Evolutionary conservation across 208 protist genomes (phyloP).

Genomic region (Strigomonas galati): DNA sequence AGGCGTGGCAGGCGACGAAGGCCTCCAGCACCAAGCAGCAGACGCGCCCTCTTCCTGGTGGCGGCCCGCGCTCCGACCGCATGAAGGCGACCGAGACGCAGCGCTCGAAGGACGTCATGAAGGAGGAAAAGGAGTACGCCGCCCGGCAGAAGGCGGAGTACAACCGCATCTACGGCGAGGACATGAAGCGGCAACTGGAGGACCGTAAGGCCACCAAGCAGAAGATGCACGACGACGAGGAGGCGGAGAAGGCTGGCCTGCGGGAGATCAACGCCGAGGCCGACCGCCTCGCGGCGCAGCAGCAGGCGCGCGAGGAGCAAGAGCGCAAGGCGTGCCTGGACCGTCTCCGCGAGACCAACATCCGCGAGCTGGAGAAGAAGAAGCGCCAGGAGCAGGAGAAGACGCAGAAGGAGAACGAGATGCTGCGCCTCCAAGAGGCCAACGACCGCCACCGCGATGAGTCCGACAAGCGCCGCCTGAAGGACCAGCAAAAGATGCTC

Average conservation of each 20-base stretch:
- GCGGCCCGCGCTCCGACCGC: slow-evolving; percentile 40
- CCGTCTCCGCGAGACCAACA: slow-evolving; percentile 57
- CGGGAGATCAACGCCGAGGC: slow-evolving; percentile 41
- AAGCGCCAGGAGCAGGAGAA: slow-evolving; percentile 26
- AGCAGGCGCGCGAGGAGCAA: slow-evolving; percentile 31
- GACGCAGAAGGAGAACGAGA: slow-evolving; percentile 43
- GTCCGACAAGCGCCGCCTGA: slow-evolving; percentile 53
- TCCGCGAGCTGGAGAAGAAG: slow-evolving; percentile 54
- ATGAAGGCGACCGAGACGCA: slow-evolving; percentile 24
- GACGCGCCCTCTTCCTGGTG: slow-evolving; percentile 61
- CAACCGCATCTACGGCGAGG: slow-evolving; percentile 48
- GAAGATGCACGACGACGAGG: slow-evolving; percentile 44
- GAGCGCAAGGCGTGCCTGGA: slow-evolving; percentile 62
- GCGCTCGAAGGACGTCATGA: slow-evolving; percentile 39
- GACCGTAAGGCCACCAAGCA: slow-evolving; percentile 47
- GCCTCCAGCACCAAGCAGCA: slow-evolving; percentile 1
- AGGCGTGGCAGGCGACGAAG: slow-evolving; percentile 40
- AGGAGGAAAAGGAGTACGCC: slow-evolving; percentile 49
- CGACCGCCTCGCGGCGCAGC: slow-evolving; percentile 39
- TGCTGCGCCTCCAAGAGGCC: slow-evolving; percentile 44
- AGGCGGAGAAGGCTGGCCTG: slow-evolving; percentile 42
- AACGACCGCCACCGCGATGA: slow-evolving; percentile 49
- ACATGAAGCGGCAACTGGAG: slow-evolving; percentile 62
- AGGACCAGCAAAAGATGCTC: slow-evolving; percentile 53
- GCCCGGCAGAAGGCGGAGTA: slow-evolving; percentile 64